phyloP scores from a whole-genome alignment of 2,329 filamentous ascomycete genomes.

The Chrysosphaeria jannelii region DNA sequence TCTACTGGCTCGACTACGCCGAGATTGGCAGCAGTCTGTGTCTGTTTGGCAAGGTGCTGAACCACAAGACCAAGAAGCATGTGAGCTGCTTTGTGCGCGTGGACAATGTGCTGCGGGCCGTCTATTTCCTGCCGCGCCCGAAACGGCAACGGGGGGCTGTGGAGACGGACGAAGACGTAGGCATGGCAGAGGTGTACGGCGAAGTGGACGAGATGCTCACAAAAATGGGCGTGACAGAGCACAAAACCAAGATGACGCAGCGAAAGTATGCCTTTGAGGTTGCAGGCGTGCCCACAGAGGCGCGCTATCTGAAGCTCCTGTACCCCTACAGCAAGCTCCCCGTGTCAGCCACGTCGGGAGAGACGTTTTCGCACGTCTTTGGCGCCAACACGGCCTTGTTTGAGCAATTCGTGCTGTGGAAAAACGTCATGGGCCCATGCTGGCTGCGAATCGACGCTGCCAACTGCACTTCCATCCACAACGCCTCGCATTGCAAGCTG shows the following conservation, averaged over 20 bases:
- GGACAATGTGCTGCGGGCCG: conserved; percentile 74
- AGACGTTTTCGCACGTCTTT: conserved; percentile 85
- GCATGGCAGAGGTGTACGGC: conserved; percentile 66
- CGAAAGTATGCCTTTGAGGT: conserved; percentile 94
- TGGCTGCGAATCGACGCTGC: conserved; percentile 79
- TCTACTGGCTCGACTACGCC: conserved; percentile 94
- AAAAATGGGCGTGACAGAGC: conserved; percentile 54
- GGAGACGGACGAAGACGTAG: conserved; percentile 47
- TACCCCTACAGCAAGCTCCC: conserved; percentile 72
- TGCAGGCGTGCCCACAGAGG: conserved; percentile 58
- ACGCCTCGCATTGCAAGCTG: conserved; percentile 89
- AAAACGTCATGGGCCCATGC: conserved; percentile 95
- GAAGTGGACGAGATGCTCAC: conserved; percentile 81
- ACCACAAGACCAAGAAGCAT: conserved; percentile 50
- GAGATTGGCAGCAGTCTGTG: conserved; percentile 78
- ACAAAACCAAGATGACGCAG: conserved; percentile 75
- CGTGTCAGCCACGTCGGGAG: conserved; percentile 42
- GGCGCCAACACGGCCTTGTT: conserved; percentile 82
- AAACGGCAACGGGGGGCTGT: conserved; percentile 22
- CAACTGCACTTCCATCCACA: conserved; percentile 60
- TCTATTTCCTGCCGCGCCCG: conserved; percentile 74
- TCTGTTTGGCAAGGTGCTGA: conserved; percentile 83
- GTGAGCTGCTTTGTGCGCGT: conserved; percentile 90
- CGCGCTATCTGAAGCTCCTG: conserved; percentile 77
- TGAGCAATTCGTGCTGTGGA: conserved; percentile 95